phyloP scores from a whole-genome alignment of 2,329 filamentous ascomycete species.

The Camillea tinctor region DNA sequence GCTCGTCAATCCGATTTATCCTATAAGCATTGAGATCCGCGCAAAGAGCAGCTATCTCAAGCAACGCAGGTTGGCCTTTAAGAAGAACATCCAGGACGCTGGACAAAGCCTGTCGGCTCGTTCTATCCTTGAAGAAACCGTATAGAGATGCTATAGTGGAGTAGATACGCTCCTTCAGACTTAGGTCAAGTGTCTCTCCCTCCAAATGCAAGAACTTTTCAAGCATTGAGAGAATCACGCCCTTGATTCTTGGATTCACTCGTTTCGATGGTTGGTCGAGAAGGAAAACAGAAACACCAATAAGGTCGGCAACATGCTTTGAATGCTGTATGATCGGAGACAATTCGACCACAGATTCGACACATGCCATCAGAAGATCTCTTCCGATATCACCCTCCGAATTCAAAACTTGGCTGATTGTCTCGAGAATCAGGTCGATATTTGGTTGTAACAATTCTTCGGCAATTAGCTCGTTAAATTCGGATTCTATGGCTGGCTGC shows the following conservation, averaged over 20 bases:
- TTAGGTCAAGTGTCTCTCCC: slow-evolving; percentile 52
- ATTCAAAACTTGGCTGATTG: slow-evolving; percentile 67
- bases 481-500: slow-evolving; percentile 52
- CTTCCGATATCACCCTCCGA: slow-evolving; percentile 58
- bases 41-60: slow-evolving; percentile 68
- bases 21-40: slow-evolving; percentile 78
- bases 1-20: slow-evolving; percentile 71
- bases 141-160: slow-evolving; percentile 78
- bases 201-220: slow-evolving; percentile 75
- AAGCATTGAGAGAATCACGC: slow-evolving; percentile 74
- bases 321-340: slow-evolving; percentile 67
- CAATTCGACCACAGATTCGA: slow-evolving; percentile 75
- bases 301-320: slow-evolving; percentile 70
- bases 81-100: slow-evolving; percentile 72
- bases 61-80: slow-evolving; percentile 57
- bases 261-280: slow-evolving; percentile 80
- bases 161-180: slow-evolving; percentile 66
- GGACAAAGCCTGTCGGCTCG: slow-evolving; percentile 72
- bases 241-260: slow-evolving; percentile 81
- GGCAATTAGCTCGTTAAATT: slow-evolving; percentile 57
- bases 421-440: slow-evolving; percentile 60
- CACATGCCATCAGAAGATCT: slow-evolving; percentile 73
- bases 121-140: slow-evolving; percentile 82
- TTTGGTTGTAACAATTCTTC: slow-evolving; percentile 56
- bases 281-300: slow-evolving; percentile 77